Evolutionary conservation across 306 rosid species (phyloP).

Genomic region (Albizia julibrissin): DNA sequence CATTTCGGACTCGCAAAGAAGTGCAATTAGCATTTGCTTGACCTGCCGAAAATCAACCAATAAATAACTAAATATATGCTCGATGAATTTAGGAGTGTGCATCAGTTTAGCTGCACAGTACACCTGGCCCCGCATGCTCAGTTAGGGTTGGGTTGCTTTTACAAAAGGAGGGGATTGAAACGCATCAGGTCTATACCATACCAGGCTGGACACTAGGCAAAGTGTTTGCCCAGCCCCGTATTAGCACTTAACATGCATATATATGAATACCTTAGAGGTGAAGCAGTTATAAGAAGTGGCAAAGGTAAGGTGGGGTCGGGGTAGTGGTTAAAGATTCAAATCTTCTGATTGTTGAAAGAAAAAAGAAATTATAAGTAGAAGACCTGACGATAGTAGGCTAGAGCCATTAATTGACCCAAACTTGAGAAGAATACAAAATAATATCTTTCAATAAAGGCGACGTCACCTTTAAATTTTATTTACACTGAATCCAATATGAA

Average conservation of each 20-base stretch:
- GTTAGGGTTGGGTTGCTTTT: background rate
- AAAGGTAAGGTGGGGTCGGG: background rate
- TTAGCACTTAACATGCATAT: background rate
- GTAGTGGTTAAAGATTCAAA: background rate
- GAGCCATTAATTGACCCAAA: background rate
- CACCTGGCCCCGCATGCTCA: background rate
- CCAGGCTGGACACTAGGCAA: background rate
- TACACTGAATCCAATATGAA: background rate
- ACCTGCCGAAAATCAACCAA: constrained; percentile 57
- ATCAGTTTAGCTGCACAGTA: background rate
- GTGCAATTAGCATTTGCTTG: constrained; percentile 94
- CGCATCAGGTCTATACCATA: background rate
- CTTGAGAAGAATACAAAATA: background rate
- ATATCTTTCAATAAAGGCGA: background rate
- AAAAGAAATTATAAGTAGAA: too few relatives aligned
- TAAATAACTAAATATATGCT: background rate
- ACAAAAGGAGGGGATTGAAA: background rate
- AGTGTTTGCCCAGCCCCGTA: too few relatives aligned
- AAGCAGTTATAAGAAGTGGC: background rate
- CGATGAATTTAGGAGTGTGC: background rate
- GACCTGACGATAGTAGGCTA: background rate
- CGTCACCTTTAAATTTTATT: background rate
- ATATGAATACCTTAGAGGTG: background rate
- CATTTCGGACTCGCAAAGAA: constrained; percentile 96
- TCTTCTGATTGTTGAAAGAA: background rate